Conservation (phyloP, 2,329 filamentous ascomycete species). For the Aureobasidium melanogenum region DNA sequence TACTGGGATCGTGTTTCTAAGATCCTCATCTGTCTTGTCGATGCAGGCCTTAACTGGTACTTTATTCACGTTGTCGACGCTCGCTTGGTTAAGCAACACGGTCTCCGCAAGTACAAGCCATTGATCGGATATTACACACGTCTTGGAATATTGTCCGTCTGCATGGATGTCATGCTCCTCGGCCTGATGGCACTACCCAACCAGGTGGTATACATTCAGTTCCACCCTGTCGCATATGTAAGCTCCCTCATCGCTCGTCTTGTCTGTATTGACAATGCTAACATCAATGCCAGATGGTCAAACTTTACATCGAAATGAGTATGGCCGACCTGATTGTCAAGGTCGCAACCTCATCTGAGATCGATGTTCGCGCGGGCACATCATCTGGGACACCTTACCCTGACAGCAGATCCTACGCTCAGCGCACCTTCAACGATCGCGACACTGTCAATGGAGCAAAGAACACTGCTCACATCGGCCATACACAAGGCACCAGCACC, state of each 20-base stretch:
- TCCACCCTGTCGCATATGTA: slow-evolving; percentile 30
- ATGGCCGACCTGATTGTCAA: slow-evolving; percentile 43
- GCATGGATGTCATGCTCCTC: slow-evolving; percentile 34
- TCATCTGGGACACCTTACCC: neutral
- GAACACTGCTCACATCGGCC: neutral
- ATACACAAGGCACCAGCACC: neutral
- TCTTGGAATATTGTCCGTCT: slow-evolving; percentile 41
- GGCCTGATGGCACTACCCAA: slow-evolving; percentile 11
- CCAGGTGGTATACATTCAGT: slow-evolving; percentile 36
- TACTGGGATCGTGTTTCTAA: slow-evolving; percentile 33
- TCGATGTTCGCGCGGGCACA: neutral
- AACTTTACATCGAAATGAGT: slow-evolving; percentile 45
- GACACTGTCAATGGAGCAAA: neutral
- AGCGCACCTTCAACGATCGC: slow-evolving; percentile 2
- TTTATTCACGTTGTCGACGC: slow-evolving; percentile 37
- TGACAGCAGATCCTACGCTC: neutral
- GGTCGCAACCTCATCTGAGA: slow-evolving; percentile 20
- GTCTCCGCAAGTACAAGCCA: slow-evolving; percentile 42
- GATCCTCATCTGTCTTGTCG: slow-evolving; percentile 29
- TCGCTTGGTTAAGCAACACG: slow-evolving; percentile 37
- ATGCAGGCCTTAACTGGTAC: slow-evolving; percentile 31
- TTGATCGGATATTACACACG: slow-evolving; percentile 43
- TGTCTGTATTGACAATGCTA: neutral
- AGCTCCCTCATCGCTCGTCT: neutral
- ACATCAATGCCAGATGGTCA: slow-evolving; percentile 32